Base-by-base conservation (phyloP, 208 protist species). In the Trichomonas tenax region DNA sequence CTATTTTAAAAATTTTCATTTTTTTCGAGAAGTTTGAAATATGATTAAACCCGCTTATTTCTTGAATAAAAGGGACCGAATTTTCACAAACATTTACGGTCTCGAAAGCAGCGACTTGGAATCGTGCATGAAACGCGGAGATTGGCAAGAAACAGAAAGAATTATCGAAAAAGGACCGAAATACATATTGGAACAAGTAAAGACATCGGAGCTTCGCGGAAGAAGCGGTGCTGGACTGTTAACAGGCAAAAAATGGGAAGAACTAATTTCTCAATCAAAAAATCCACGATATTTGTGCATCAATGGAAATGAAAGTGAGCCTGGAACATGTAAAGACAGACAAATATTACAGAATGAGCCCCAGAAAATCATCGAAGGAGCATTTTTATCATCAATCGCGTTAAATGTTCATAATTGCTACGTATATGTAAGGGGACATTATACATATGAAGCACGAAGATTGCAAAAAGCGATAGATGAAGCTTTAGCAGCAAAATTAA, bases 401-500 rank as follows among this genome's bases (percentile, higher is more conserved):
- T 99, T 99, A 99, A 97, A 98, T 95, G 99, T 99, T 26, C 97
- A 97, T 81, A 99, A 9, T 23, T 51, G 45, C 10, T 99, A 99
- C 98, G 99, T 99, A 97, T 99, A 99, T 98, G 98, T 99, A 96
- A 98, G 99, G 96, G 99, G 99, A 38, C 99, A 99, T 98, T 99
- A 99, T 97, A 98, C 99, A 97, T 98, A 99, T 97, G 99, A 99
- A 98, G 97, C 97, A 82, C 97, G 97, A 45, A 96, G 98, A 40
- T 97, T 99, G 9, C 98, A 99, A 97, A 45, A 97, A 96, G 99
- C 99, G 6, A 99, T 99, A 82, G 97, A 98, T 58, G 98, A 99
- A 97, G 98, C 98, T 49, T 96, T 38, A 45, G 23, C 40, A 96
- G 96, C 63, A 86, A 99, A 99, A 45, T 98, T 99, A 96, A 95